Base-by-base conservation (phyloP, 441 rosid species). In the Raphanus hybrid region DNA sequence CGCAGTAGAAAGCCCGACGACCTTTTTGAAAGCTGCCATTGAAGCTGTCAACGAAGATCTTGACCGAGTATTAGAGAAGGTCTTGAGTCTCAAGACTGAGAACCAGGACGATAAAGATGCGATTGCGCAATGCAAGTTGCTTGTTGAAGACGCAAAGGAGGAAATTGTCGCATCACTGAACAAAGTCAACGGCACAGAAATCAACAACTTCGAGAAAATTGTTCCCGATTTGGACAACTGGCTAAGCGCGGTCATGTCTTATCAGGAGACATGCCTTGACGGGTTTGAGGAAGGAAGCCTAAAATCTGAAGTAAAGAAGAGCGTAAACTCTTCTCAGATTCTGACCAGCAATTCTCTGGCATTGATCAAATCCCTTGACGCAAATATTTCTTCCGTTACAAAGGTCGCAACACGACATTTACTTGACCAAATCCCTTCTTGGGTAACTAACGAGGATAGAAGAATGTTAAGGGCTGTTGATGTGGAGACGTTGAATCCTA, bases 171-270 rank as follows among this genome's bases (percentile, higher is more conserved):
- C 58, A 0, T 82, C 90, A 0, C 6, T 80, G 15, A 65, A 48
- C 20, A 58, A 48, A 8, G 70, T 84, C 11, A 81, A 67, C 6
- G 74, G 18, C 4, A 70, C 69, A 23, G 78, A 83, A 23, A 3
- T 71, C 1, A 64, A 12, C 6, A 75, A 78, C 37, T 78, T 88
- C 1, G 1, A 63, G 4, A 55, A 68, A 9, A 82, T 75, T 4
- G 76, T 79, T 57, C 80, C 81, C 0, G 88, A 90, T 10, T 62
- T 91, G 79, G 85, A 85, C 52, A 87, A 67, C 67, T 88, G 90
- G 92, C 69, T 93, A 10, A 93, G 98, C 57, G 96, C 98, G 0
- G 96, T 90, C 11, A 85, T 90, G 77, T 78, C 94, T 12, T 92
- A 92, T 73, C 91, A 90, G 5, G 88, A 88, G 23, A 82, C 93